phyloP scores from a whole-genome alignment of 345 rosid genomes.

The Euphorbia lathyris region DNA sequence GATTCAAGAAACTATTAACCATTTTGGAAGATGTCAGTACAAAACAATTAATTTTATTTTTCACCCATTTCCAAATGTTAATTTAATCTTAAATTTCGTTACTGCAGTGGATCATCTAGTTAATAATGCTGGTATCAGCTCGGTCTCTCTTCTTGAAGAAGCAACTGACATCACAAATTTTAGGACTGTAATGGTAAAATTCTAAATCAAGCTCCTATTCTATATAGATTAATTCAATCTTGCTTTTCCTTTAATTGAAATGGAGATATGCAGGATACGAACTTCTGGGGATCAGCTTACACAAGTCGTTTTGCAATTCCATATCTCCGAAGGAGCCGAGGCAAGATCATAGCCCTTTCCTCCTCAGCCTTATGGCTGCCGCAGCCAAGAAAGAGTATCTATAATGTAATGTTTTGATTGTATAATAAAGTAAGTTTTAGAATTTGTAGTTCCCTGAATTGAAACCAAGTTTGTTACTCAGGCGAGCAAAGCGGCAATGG shows the following conservation, averaged over 20 bases:
- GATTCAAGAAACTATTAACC: conserved; percentile 20
- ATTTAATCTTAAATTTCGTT: background rate
- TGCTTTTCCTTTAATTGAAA: too few species aligned
- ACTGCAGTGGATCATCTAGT: conserved; percentile 23
- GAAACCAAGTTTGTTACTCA: background rate
- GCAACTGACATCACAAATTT: background rate
- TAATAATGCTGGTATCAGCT: conserved; percentile 18
- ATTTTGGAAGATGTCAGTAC: conserved; percentile 29
- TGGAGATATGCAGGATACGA: conserved; percentile 29
- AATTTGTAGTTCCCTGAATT: background rate
- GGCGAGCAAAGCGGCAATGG: conserved; percentile 72
- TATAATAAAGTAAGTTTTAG: background rate
- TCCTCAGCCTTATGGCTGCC: conserved; percentile 33
- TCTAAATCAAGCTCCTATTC: background rate
- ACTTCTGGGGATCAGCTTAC: conserved; percentile 62
- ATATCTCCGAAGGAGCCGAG: conserved; percentile 36
- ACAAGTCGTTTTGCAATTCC: conserved; percentile 36
- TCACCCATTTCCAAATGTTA: background rate
- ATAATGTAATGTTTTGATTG: conserved; percentile 29
- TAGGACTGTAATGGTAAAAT: conserved; percentile 12
- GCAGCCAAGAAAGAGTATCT: conserved; percentile 41
- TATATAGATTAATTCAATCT: too few species aligned
- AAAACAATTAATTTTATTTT: background rate
- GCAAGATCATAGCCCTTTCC: conserved; percentile 42
- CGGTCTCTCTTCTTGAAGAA: conserved; percentile 3